Base-by-base conservation (phyloP, 2,329 filamentous ascomycete genomes). In the Phyllosticta ampelicida region DNA sequence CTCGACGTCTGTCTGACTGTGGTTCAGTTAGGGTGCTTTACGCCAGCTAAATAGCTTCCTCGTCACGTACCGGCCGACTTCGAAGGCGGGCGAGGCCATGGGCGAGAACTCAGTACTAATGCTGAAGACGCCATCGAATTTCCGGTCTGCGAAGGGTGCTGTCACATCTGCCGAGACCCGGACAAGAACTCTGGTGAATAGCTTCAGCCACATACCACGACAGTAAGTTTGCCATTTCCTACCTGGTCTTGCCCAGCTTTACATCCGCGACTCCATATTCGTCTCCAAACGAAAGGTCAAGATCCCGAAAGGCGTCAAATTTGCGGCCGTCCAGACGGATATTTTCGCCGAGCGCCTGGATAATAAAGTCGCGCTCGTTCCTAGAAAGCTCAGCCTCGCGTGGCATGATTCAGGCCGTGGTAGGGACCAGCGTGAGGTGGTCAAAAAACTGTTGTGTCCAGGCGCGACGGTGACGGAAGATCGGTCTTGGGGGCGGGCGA, bases 61-160 rank as follows among this genome's bases (percentile, higher is more conserved):
- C 21, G 30, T 55, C 51, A 29, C 76, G 60, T 78, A 85, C 82
- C 84, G 83, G 71, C 88, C 89, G 64, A 87, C 83, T 73, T 96
- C 91, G 74, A 95, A 95, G 30, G 88, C 86, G 13, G 94, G 90
- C 52, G 90, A 90, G 26, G 89, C 87, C 86, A 97, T 95, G 53
- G 92, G 90, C 62, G 87, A 90, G 66, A 99, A 83, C 71, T 97
- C 94, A 58, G 91, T 88, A 56, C 86, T 82, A 69, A 97, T 96
- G 65, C 86, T 90, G 77, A 97, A 97, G 72, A 95, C 82, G 71
- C 94, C 94, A 71, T 97, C 94, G 70, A 96, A 96, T 60, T 91
- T 92, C 62, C 92, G 86, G 74, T 97, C 92, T 56, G 86, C 74
- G 69, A 86, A 89, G 50, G 94, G 92, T 48, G 88, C 84, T 10